Evolutionary conservation across 495 filamentous ascomycete genomes (phyloP).

Genomic region (Evansstolkia leycettana): DNA sequence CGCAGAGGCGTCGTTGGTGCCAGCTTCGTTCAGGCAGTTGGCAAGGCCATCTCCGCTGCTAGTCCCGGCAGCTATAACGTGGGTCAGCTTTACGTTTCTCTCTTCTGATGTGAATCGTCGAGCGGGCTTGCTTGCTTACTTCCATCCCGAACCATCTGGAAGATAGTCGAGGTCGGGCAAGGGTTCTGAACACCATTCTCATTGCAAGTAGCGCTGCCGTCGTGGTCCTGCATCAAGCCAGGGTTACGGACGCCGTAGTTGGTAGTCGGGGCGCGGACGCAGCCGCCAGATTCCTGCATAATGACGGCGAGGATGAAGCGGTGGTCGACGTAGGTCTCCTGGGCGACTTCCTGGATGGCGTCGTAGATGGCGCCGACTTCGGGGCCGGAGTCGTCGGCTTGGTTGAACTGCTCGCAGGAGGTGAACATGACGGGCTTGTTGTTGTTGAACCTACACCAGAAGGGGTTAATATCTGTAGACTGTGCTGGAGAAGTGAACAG

Average conservation of each 20-base stretch:
- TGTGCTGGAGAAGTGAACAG: too few relatives aligned
- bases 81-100: constrained; percentile 5
- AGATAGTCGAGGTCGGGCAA: constrained; percentile 31
- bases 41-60: constrained; percentile 28
- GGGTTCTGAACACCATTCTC: constrained; percentile 23
- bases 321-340: constrained; percentile 30
- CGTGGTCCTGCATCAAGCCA: constrained; percentile 43
- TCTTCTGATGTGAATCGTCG: neutral
- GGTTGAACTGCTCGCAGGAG: constrained; percentile 26
- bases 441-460: constrained; percentile 19
- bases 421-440: constrained; percentile 28
- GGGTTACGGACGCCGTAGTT: constrained; percentile 36
- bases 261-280: constrained; percentile 39
- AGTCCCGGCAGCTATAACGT: constrained; percentile 22
- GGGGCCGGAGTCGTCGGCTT: constrained; percentile 22
- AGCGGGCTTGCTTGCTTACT: constrained; percentile 2
- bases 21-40: constrained; percentile 18
- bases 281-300: constrained; percentile 49
- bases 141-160: constrained; percentile 38
- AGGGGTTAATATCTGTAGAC: too few relatives aligned
- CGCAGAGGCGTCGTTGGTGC: constrained; percentile 14
- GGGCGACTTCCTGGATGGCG: constrained; percentile 27
- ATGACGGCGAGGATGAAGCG: constrained; percentile 47
- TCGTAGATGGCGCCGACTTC: constrained; percentile 29
- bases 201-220: constrained; percentile 35